phyloP scores from a whole-genome alignment of 495 filamentous ascomycete species.

The Aspergillus steynii region DNA sequence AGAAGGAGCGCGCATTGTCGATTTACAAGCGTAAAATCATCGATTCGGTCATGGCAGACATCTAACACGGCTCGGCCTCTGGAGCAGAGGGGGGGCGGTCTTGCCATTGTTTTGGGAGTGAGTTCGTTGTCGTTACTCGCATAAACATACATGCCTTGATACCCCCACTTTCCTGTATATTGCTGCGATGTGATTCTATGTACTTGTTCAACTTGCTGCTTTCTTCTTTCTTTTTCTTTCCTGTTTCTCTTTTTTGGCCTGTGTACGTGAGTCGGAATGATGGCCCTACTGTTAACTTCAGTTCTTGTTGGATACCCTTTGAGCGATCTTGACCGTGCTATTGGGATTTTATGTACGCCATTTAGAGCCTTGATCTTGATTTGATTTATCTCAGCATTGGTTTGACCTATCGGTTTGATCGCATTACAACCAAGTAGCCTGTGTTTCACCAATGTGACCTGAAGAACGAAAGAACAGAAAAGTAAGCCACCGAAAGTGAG shows the following conservation, averaged over 20 bases:
- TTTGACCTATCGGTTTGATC: too few relatives aligned
- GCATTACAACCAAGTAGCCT: too few relatives aligned
- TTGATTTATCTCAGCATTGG: background rate
- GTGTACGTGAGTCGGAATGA: background rate
- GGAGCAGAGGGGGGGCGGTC: background rate
- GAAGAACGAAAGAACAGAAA: background rate
- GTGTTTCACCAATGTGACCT: too few relatives aligned
- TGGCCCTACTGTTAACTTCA: slow-evolving; percentile 11
- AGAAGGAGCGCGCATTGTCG: slow-evolving; percentile 50
- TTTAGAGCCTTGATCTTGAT: background rate
- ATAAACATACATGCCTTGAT: background rate
- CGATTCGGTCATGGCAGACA: slow-evolving; percentile 57
- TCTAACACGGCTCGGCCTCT: slow-evolving; percentile 21
- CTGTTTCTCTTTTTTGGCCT: slow-evolving; percentile 10
- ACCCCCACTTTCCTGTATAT: background rate
- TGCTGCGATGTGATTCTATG: background rate
- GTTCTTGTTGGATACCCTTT: slow-evolving; percentile 26
- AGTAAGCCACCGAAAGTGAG: too few relatives aligned
- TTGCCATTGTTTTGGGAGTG: background rate
- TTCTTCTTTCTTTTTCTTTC: slow-evolving; percentile 20
- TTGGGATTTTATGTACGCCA: slow-evolving; percentile 1
- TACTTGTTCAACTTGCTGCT: slow-evolving; percentile 3
- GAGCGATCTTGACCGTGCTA: slow-evolving; percentile 17
- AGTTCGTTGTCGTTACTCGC: too few relatives aligned
- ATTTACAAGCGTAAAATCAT: slow-evolving; percentile 55